Evolutionary conservation across 2,329 filamentous ascomycete genomes (phyloP).

Genomic region (Colletotrichum spaethianum): DNA sequence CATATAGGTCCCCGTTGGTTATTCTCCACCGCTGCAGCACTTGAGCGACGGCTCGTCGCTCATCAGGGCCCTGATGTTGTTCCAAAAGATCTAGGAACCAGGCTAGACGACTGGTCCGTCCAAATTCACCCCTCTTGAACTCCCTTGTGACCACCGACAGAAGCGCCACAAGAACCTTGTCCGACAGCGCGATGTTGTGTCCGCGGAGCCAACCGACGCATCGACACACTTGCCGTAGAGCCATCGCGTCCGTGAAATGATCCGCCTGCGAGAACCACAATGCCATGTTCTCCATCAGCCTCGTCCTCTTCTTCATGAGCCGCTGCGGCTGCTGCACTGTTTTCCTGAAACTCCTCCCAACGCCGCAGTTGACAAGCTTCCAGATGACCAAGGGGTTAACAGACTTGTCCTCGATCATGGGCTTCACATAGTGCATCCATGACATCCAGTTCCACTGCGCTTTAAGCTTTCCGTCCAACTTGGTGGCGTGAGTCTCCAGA

Average conservation of each 20-base stretch:
- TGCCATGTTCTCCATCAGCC: slow-evolving; percentile 50
- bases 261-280: slow-evolving; percentile 48
- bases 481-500: slow-evolving; percentile 11
- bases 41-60: slow-evolving; percentile 30
- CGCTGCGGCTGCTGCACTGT: background rate
- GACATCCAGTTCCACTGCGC: slow-evolving; percentile 50
- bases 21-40: slow-evolving; percentile 45
- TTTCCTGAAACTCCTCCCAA: background rate
- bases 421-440: slow-evolving; percentile 51
- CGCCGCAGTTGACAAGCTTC: slow-evolving; percentile 46
- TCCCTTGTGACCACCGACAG: slow-evolving; percentile 50
- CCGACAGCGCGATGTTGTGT: slow-evolving; percentile 44
- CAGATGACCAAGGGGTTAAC: slow-evolving; percentile 46
- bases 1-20: slow-evolving; percentile 5
- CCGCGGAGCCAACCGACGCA: slow-evolving; percentile 35
- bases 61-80: slow-evolving; percentile 41
- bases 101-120: slow-evolving; percentile 49
- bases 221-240: slow-evolving; percentile 12
- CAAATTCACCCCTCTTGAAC: slow-evolving; percentile 51
- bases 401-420: slow-evolving; percentile 51
- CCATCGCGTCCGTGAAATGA: slow-evolving; percentile 41
- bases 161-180: slow-evolving; percentile 47
- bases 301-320: slow-evolving; percentile 43
- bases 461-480: slow-evolving; percentile 22
- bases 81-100: slow-evolving; percentile 50